Evolutionary conservation across 768 basidiomycete genomes (phyloP).

Genomic region (Amylocystis lapponica): DNA sequence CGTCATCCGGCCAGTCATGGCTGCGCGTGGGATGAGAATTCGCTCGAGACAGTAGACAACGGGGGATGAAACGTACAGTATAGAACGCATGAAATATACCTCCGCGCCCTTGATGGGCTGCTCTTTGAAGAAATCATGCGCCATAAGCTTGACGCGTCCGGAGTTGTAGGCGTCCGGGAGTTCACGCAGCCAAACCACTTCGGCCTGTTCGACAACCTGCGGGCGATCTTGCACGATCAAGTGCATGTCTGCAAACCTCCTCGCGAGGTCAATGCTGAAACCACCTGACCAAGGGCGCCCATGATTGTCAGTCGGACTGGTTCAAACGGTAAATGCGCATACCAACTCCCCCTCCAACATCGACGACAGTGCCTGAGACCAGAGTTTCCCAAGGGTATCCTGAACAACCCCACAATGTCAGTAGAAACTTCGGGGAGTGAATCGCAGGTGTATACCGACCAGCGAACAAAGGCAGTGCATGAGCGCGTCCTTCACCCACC

Average conservation of each 20-base stretch:
- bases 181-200: conserved; percentile 5
- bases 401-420: not conserved
- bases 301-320: not conserved
- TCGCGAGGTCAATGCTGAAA: conserved; percentile 10
- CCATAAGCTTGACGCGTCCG: conserved; percentile 1
- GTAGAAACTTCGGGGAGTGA: not conserved
- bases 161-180: conserved; percentile 1
- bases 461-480: conserved; percentile 1
- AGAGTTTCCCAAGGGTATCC: conserved; percentile 11
- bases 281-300: conserved; percentile 1
- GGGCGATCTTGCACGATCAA: conserved; percentile 18
- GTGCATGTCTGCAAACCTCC: conserved; percentile 9
- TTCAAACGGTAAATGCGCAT: not conserved
- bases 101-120: conserved; percentile 10
- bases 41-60: not conserved
- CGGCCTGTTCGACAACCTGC: conserved; percentile 8
- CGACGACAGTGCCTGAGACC: conserved; percentile 7
- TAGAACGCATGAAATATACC: conserved; percentile 9
- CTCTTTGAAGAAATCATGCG: conserved; percentile 12
- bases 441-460: conserved; percentile 7
- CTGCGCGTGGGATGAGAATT: not conserved
- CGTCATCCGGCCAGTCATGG: conserved; percentile 11
- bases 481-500: conserved; percentile 8
- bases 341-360: conserved; percentile 13
- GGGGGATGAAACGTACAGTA: conserved; percentile 1